Evolutionary conservation across 352 stramenopile species (phyloP), one percentile per base, ranked within the genome.

Genomic region (Pythium monospermum): DNA sequence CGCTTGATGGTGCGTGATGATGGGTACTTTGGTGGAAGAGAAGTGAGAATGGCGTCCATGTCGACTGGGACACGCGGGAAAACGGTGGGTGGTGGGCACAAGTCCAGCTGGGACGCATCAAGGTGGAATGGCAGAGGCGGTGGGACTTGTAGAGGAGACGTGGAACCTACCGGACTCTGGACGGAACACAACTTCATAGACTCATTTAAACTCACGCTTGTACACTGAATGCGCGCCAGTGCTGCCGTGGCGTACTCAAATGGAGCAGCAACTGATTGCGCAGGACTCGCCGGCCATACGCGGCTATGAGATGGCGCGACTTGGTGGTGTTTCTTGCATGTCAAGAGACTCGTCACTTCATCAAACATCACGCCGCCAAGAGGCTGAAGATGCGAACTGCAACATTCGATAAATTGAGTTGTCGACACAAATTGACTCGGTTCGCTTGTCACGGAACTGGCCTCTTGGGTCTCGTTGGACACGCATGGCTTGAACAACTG

Each of bases 401-500:
- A 76, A 31, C 64, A 70, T 21, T 79, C 64, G 28, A 76, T 72
- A 33, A 69, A 70, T 28, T 79, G 61, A 8, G 67, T 64, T 3
- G 66, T 79, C 19, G 64, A 61, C 6, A 64, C 45, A n/a, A 70
- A 76, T 18, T n/a, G 18, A 10, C 1, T 6, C 36, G 46, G 2
- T 21, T 13, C 21, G 21, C 6, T 8, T 13, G 1, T 40, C 4
- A 10, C 41, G 15, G 31, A n/a, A 16, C 13, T 32, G 3, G 4
- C 31, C 27, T 27, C 15, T 19, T 26, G 22, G 15, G 11, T 4
- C n/a, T n/a, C n/a, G n/a, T n/a, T n/a, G n/a, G n/a, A n/a, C 5
- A 15, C 13, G 5, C n/a, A 4, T 41, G 61, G 27, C 35, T 68
- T 71, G 40, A 65, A 67, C 6, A 80, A 53, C 15, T 76, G 70